These are phyloP conservation scores for Jacaranda copaia DNA, from an alignment of 257 asterid species.

Conservation along the genomic window DNA sequence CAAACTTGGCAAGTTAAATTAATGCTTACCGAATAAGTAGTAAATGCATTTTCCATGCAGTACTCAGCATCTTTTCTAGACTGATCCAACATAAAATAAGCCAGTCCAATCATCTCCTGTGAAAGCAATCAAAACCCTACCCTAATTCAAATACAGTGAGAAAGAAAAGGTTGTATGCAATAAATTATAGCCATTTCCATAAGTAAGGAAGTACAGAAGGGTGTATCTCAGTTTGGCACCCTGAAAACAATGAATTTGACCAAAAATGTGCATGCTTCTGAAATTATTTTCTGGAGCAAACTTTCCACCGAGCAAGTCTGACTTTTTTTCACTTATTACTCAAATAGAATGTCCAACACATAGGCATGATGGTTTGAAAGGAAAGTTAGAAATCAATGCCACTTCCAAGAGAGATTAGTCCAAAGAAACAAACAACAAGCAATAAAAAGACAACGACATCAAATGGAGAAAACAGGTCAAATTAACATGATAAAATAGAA, in stretches of 20 bases:
- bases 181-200: conserved; percentile 6
- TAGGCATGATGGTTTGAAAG: conserved; percentile 23
- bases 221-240: conserved; percentile 25
- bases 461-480: not conserved
- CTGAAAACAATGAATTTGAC: conserved; percentile 10
- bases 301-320: conserved; percentile 19
- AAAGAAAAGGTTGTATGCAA: conserved; percentile 23
- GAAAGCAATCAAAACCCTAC: conserved; percentile 38
- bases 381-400: not conserved
- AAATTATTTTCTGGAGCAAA: not conserved
- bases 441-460: not conserved
- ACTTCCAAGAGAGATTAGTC: too few species aligned
- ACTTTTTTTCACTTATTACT: conserved; percentile 20
- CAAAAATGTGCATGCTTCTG: conserved; percentile 14
- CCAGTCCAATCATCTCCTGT: conserved; percentile 96
- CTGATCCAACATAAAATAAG: conserved; percentile 94
- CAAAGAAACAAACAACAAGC: conserved; percentile 2
- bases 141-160: conserved; percentile 29
- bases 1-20: conserved; percentile 35
- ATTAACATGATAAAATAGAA: too few species aligned
- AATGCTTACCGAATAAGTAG: conserved; percentile 71
- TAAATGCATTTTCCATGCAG: conserved; percentile 97
- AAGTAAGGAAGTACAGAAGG: not conserved
- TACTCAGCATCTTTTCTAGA: conserved; percentile 92
- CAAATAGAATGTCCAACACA: not conserved